Conservation (phyloP, 1,139 yeast species). For the Zygosaccharomyces sapae region DNA sequence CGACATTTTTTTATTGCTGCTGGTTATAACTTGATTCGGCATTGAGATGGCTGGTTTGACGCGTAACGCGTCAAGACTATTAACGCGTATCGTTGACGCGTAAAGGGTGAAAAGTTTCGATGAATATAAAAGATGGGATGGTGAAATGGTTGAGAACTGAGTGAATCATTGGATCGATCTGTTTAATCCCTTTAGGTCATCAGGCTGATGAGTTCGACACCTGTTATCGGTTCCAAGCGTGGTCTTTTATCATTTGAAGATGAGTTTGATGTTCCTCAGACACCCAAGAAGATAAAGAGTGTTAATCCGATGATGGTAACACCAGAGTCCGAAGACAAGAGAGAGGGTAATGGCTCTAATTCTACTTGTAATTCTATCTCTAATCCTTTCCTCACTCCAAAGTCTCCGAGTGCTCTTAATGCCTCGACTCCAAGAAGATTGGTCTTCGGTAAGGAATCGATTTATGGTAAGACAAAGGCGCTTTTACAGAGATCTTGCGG, state of each 20-base stretch:
- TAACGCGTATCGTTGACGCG: too few relatives aligned
- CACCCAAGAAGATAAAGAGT: constrained; percentile 4
- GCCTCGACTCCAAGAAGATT: constrained; percentile 22
- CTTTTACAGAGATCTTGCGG: constrained; percentile 32
- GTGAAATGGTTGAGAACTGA: neutral
- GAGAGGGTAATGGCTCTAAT: neutral
- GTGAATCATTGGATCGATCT: neutral
- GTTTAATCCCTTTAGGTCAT: neutral
- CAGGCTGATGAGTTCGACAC: constrained; percentile 1
- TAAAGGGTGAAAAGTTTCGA: neutral
- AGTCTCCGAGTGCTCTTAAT: neutral
- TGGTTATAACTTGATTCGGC: neutral
- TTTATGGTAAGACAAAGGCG: constrained; percentile 30
- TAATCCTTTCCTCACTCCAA: constrained; percentile 4
- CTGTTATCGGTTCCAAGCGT: constrained; percentile 5
- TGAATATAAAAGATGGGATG: constrained; percentile 1
- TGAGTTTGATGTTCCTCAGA: neutral
- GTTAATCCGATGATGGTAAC: constrained; percentile 1
- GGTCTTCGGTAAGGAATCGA: constrained; percentile 26
- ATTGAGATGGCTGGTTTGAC: constrained; percentile 11
- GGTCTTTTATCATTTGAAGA: constrained; percentile 1
- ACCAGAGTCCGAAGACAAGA: constrained; percentile 2
- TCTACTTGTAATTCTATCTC: neutral
- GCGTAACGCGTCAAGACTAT: too few relatives aligned
- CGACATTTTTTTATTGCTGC: neutral